phyloP scores from a whole-genome alignment of 257 asterid species.

The Hygrophila difformis region DNA sequence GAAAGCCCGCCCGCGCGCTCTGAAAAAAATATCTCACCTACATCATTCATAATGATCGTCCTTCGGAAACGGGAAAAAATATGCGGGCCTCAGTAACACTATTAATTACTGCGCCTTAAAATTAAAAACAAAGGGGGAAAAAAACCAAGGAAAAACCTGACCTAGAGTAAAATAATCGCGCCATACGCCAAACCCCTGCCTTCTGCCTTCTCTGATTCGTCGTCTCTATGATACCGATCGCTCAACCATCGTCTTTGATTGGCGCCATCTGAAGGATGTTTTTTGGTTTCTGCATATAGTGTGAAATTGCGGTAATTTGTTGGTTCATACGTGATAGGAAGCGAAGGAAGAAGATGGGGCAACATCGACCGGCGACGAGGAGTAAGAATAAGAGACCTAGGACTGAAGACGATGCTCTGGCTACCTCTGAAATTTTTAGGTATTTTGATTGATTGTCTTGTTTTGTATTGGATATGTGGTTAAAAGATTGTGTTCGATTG shows the following conservation, averaged over 20 bases:
- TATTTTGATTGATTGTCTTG: slow-evolving; percentile 10
- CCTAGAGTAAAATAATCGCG: no score
- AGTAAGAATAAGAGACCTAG: slow-evolving; percentile 78
- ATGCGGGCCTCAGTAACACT: no score
- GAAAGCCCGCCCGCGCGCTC: no score
- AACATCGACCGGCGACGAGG: slow-evolving; percentile 78
- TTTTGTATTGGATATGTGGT: background rate
- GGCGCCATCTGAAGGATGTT: slow-evolving; percentile 11
- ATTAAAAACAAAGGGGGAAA: no score
- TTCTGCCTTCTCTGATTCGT: no score
- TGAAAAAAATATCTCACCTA: no score
- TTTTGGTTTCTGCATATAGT: slow-evolving; percentile 1
- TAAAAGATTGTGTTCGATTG: slow-evolving; percentile 5
- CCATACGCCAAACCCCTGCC: no score
- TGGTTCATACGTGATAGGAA: slow-evolving; percentile 13
- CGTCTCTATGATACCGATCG: background rate
- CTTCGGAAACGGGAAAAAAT: no score
- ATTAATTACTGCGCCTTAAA: no score
- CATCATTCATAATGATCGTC: no score
- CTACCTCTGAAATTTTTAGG: slow-evolving; percentile 60
- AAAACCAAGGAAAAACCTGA: no score
- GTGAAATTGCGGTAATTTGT: slow-evolving; percentile 7
- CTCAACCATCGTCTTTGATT: slow-evolving; percentile 12
- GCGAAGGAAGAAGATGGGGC: slow-evolving; percentile 46
- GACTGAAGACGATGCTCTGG: slow-evolving; percentile 59